phyloP scores from a whole-genome alignment of 306 rosid genomes.

The Elaeagnus macrophylla region DNA sequence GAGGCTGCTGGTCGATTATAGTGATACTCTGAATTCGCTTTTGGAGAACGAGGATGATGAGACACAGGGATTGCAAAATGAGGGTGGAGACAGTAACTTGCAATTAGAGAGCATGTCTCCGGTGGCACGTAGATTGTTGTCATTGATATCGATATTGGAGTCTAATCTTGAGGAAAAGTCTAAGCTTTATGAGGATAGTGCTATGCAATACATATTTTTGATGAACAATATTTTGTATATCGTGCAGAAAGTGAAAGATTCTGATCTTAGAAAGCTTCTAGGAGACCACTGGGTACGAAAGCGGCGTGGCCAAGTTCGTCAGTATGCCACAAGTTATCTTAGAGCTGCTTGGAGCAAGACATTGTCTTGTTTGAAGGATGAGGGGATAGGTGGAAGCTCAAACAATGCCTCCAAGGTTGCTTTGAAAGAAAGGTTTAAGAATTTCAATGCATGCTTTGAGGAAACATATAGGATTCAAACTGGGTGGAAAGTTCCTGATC shows the following conservation, averaged over 20 bases:
- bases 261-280: conserved; percentile 63
- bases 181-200: conserved; percentile 62
- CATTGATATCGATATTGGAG: conserved; percentile 60
- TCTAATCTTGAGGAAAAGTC: conserved; percentile 72
- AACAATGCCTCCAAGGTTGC: conserved; percentile 73
- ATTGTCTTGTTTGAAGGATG: conserved; percentile 76
- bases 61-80: background rate
- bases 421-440: conserved; percentile 89
- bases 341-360: conserved; percentile 93
- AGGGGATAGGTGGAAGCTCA: conserved; percentile 76
- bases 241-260: conserved; percentile 79
- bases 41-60: conserved; percentile 49
- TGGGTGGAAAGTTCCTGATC: conserved; percentile 86
- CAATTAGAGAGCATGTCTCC: conserved; percentile 52
- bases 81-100: conserved; percentile 26
- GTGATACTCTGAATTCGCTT: conserved; percentile 54
- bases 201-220: conserved; percentile 67
- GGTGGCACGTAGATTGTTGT: conserved; percentile 40
- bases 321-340: conserved; percentile 76
- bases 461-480: conserved; percentile 79
- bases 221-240: conserved; percentile 80
- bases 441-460: conserved; percentile 76
- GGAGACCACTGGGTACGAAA: conserved; percentile 86
- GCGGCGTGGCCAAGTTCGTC: conserved; percentile 78
- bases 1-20: conserved; percentile 81